Conservation (phyloP, 805 yeast genomes). For the Sungouiozyma intestinalis region DNA sequence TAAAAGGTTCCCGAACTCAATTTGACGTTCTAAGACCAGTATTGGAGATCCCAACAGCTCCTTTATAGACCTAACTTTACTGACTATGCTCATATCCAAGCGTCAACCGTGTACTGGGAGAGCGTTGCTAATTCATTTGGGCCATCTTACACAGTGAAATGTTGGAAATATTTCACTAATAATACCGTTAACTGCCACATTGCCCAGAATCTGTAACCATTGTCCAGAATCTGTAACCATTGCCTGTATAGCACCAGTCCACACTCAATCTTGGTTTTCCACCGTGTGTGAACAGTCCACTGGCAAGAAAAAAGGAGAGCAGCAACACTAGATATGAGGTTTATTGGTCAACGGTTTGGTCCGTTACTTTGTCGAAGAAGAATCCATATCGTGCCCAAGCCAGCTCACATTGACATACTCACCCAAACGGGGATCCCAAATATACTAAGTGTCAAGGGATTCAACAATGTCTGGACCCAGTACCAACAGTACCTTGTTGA, state of each 20-base stretch:
- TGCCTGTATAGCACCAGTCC: no score
- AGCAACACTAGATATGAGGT: background rate
- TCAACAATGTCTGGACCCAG: constrained; percentile 67
- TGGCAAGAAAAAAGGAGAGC: background rate
- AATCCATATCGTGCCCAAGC: constrained; percentile 26
- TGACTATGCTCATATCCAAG: background rate
- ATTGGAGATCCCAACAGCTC: constrained; percentile 64
- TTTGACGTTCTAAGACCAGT: constrained; percentile 73
- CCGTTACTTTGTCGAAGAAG: constrained; percentile 15
- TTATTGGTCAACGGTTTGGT: constrained; percentile 8
- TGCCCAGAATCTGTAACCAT: no score
- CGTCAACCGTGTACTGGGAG: background rate
- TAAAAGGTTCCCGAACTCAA: constrained; percentile 80
- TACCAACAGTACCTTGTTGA: constrained; percentile 60
- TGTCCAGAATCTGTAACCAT: no score
- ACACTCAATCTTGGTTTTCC: no score
- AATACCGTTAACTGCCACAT: no score
- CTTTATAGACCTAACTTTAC: constrained; percentile 5
- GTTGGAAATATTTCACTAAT: background rate
- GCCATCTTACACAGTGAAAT: background rate
- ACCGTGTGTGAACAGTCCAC: no score
- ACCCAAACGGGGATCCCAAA: constrained; percentile 21
- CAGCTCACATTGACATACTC: constrained; percentile 12
- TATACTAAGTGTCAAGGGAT: constrained; percentile 38
- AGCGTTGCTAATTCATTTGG: background rate